These are phyloP conservation scores for Byssothecium circinans DNA, from an alignment of 2,329 filamentous ascomycete genomes.

Conservation along the genomic window DNA sequence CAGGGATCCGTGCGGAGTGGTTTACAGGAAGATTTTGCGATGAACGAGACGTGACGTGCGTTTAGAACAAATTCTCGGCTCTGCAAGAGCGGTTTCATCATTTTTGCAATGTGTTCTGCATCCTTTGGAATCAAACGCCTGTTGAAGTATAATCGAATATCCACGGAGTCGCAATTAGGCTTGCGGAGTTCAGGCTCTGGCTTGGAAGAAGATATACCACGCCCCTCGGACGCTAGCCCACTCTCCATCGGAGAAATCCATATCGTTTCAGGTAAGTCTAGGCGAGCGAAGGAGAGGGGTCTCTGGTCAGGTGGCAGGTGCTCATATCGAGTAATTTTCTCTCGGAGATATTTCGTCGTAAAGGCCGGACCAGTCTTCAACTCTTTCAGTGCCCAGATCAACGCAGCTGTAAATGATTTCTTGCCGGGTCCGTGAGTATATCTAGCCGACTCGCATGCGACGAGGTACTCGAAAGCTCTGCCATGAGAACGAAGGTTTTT, in stretches of 20 bases:
- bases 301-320: constrained; percentile 5
- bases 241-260: constrained; percentile 4
- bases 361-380: constrained; percentile 3
- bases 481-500: constrained; percentile 6
- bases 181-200: constrained; percentile 1
- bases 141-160: constrained; percentile 14
- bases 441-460: constrained; percentile 3
- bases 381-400: constrained; percentile 13
- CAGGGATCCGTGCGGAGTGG: background rate
- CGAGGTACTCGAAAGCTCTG: constrained; percentile 10
- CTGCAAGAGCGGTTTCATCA: constrained; percentile 2
- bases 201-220: no score
- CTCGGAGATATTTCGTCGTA: background rate
- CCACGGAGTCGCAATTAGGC: constrained; percentile 9
- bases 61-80: background rate
- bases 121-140: background rate
- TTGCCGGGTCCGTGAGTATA: background rate
- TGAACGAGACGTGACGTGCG: constrained; percentile 6
- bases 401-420: constrained; percentile 9
- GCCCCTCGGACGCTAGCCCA: background rate
- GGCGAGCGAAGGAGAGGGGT: constrained; percentile 6
- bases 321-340: constrained; percentile 1
- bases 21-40: constrained; percentile 1
- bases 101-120: background rate
- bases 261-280: constrained; percentile 5